Percentiles rank a stretch among this genome's conserved stretches.
Evolutionary conservation across 2,329 filamentous ascomycete species (phyloP).

Genomic region (Pseudocercospora ulei): DNA sequence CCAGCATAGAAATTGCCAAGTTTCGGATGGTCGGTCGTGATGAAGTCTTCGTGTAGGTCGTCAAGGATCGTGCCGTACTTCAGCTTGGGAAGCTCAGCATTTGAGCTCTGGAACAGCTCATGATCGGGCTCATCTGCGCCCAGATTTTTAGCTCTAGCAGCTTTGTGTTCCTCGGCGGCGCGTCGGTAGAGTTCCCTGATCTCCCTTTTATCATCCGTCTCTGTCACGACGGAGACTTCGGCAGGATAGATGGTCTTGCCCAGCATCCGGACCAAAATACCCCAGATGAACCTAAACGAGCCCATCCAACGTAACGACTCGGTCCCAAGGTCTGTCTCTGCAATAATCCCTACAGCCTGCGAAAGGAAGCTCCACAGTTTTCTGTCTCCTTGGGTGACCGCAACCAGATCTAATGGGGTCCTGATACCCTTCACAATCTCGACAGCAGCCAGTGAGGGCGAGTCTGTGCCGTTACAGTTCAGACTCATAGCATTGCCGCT

Average conservation of each 20-base stretch:
- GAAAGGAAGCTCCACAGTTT: conserved; percentile 80
- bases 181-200: conserved; percentile 63
- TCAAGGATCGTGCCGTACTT: conserved; percentile 73
- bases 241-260: conserved; percentile 74
- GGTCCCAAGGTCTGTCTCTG: conserved; percentile 80
- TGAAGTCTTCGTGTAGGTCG: conserved; percentile 67
- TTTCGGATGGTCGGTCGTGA: conserved; percentile 60
- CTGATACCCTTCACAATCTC: conserved; percentile 76
- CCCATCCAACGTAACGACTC: conserved; percentile 94
- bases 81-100: conserved; percentile 52
- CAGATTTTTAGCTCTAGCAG: conserved; percentile 25
- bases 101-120: conserved; percentile 17
- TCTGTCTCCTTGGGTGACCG: conserved; percentile 68
- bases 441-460: conserved; percentile 64
- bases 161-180: conserved; percentile 25
- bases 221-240: conserved; percentile 76
- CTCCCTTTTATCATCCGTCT: conserved; percentile 61
- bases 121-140: conserved; percentile 16
- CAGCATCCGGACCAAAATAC: conserved; percentile 67
- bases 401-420: conserved; percentile 77
- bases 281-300: conserved; percentile 69
- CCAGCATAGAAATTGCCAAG: conserved; percentile 90
- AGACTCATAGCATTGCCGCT: conserved; percentile 89
- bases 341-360: conserved; percentile 79
- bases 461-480: conserved; percentile 75